Conservation (phyloP, 306 rosid genomes). For the Acacia acuminata region DNA sequence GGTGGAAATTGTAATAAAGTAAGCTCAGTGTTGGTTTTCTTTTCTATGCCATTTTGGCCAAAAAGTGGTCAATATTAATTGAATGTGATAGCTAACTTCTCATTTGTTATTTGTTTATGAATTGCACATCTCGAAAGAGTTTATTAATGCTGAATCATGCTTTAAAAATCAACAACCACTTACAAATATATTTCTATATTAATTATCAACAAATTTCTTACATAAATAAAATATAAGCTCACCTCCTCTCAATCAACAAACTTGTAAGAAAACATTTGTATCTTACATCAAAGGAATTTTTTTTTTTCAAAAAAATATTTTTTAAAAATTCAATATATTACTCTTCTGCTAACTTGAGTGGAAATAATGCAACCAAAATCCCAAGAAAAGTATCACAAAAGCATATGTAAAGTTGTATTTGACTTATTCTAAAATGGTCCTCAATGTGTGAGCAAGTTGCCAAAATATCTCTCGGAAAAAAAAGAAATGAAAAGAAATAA, state of each 20-base stretch:
- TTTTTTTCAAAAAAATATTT: not conserved
- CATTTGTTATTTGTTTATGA: too few species aligned
- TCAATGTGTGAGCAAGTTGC: not conserved
- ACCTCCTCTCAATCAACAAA: too few species aligned
- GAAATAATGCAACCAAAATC: not conserved
- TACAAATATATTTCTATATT: too few species aligned
- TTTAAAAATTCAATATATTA: not conserved
- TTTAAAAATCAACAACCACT: not conserved
- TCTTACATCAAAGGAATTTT: not conserved
- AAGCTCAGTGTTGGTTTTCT: too few species aligned
- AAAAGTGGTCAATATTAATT: too few species aligned
- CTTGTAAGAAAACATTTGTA: not conserved
- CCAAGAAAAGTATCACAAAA: not conserved
- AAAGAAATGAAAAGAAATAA: not conserved
- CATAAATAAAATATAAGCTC: not conserved
- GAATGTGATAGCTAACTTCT: too few species aligned
- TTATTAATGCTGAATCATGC: not conserved
- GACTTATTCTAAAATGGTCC: slow-evolving; percentile 23
- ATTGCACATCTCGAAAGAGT: not conserved
- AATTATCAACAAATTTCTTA: too few species aligned
- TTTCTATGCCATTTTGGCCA: too few species aligned
- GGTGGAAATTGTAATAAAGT: too few species aligned
- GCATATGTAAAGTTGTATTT: slow-evolving; percentile 8
- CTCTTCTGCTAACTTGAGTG: not conserved
- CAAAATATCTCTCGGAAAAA: not conserved